A percentile compares a stretch with the other conserved stretches of the same genome.
Conservation (phyloP, 2,329 filamentous ascomycete genomes). For the Fusarium sterilihyphosum region DNA sequence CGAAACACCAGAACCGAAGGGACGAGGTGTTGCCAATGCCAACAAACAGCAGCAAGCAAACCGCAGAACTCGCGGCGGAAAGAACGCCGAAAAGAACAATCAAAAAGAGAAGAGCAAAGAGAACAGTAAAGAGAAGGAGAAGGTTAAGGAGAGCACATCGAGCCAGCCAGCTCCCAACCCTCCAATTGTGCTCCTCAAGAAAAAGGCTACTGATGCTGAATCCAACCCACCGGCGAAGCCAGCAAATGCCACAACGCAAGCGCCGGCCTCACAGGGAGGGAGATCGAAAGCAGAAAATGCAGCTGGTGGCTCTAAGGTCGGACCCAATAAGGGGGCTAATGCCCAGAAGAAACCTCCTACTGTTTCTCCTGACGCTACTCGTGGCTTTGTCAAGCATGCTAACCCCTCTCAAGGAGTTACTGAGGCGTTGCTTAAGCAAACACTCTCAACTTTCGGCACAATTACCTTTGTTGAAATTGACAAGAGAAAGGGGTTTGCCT, state of each 20-base stretch:
- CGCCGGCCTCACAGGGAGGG: slow-evolving; percentile 46
- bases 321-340: slow-evolving; percentile 39
- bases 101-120: slow-evolving; percentile 52
- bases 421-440: slow-evolving; percentile 78
- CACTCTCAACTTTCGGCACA: slow-evolving; percentile 77
- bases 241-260: slow-evolving; percentile 38
- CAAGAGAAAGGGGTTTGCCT: slow-evolving; percentile 93
- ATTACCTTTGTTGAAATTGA: slow-evolving; percentile 90
- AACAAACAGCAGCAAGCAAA: slow-evolving; percentile 43
- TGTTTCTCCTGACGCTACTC: slow-evolving; percentile 60
- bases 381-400: slow-evolving; percentile 82
- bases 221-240: slow-evolving; percentile 38
- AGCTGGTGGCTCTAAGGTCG: slow-evolving; percentile 28
- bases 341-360: slow-evolving; percentile 48
- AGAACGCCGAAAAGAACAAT: slow-evolving; percentile 53
- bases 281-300: slow-evolving; percentile 34
- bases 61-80: slow-evolving; percentile 50
- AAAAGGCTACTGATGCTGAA: slow-evolving; percentile 44
- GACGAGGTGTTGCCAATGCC: slow-evolving; percentile 30
- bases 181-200: slow-evolving; percentile 56
- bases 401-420: slow-evolving; percentile 94
- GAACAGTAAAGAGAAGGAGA: slow-evolving; percentile 37
- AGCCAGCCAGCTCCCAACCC: slow-evolving; percentile 43
- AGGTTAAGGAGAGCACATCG: slow-evolving; percentile 34
- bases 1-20: slow-evolving; percentile 34